These are phyloP conservation scores for Exophiala spinifera DNA, from an alignment of 2,329 filamentous ascomycete species.

Conservation along the genomic window DNA sequence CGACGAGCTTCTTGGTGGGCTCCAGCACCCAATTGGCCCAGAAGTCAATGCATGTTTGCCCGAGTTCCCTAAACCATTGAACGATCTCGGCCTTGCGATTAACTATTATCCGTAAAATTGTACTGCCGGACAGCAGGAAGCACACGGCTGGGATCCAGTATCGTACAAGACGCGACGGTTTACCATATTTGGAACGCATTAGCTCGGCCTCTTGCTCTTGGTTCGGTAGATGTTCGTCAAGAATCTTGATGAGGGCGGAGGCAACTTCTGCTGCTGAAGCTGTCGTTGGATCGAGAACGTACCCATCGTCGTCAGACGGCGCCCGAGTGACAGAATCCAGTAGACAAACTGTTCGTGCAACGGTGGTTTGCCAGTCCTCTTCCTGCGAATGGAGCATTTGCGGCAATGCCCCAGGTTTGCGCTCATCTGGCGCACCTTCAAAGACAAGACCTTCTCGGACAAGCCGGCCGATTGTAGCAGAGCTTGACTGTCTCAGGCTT, in stretches of 20 bases:
- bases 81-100: constrained; percentile 73
- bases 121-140: constrained; percentile 77
- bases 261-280: constrained; percentile 21
- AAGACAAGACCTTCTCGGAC: constrained; percentile 80
- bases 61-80: constrained; percentile 75
- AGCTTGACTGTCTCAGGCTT: constrained; percentile 73
- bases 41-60: constrained; percentile 77
- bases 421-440: constrained; percentile 42
- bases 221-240: constrained; percentile 64
- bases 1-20: constrained; percentile 75
- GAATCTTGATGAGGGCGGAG: constrained; percentile 53
- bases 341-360: constrained; percentile 75
- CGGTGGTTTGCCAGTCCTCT: constrained; percentile 68
- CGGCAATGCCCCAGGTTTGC: constrained; percentile 18
- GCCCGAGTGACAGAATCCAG: constrained; percentile 62
- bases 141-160: constrained; percentile 81
- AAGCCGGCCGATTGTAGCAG: constrained; percentile 80
- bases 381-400: constrained; percentile 39
- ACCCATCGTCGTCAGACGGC: constrained; percentile 10
- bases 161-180: constrained; percentile 69
- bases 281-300: constrained; percentile 14
- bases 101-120: constrained; percentile 73
- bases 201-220: constrained; percentile 59
- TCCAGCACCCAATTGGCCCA: constrained; percentile 96
- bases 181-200: constrained; percentile 65